Evolutionary conservation across 139 green algal species (phyloP), one percentile per base, ranked within the genome.

Genomic region (Zygnema circumcarinatum): DNA sequence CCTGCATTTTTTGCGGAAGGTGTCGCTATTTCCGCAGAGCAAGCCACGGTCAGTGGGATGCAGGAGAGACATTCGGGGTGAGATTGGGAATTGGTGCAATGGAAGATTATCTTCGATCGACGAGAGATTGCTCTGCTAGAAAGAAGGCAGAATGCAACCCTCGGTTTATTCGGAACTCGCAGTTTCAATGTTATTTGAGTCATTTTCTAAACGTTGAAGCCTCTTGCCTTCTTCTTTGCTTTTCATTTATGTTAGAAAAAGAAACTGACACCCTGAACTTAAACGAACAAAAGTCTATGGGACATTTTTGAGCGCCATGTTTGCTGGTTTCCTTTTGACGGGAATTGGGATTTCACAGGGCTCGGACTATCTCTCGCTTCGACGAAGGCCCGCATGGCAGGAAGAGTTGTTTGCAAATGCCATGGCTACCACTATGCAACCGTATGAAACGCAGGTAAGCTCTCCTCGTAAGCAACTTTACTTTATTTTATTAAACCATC

Each of bases 361-460:
- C 7, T 62, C 47, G 7, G 47, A 25, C 16, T 16, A 25, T 62
- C 47, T 7, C 7, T 62, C 7, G 47, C 47, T 25, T 62, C 7
- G 47, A 62, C 7, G 16, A 62, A 7, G 47, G 7, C 16, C 47
- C 7, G 7, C 47, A 62, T 84, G 76, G 76, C 38, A 62, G 76
- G 36, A 84, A 36, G 36, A 84, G 1, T 62, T 86, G 22, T 89
- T 89, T 53, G 84, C 84, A 39, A 22, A 72, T 31, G 78, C 42
- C 11, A 89, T 89, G 84, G 74, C 75, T 39, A 84, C 41, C 33
- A 41, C 39, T 2, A 89, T 89, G 84, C 31, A 84, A 20, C 54
- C 69, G 42, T 89, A 89, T 52, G 84, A 89, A 36, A 52, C 62
- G 3, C 56, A 74, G 62, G 31, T 78, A 1, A 33, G n/a, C 3